Base-by-base conservation (phyloP, 345 rosid species). In the Ceriops decandra region DNA sequence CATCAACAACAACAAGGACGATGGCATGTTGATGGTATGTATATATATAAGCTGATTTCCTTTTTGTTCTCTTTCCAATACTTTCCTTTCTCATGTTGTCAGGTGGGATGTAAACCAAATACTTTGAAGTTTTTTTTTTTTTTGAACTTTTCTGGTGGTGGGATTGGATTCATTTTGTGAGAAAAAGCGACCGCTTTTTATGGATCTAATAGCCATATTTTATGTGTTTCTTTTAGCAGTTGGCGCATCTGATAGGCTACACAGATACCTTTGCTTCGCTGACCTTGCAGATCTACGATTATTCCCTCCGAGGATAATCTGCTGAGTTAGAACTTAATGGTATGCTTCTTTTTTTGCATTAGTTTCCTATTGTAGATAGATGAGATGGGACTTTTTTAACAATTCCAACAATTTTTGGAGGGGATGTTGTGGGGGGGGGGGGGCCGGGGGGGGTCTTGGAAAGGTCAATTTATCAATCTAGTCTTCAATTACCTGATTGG, bases 231-330 rank as follows among this genome's bases (percentile, higher is more conserved):
- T 38, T 19, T 46, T 27, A 16, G 22, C 38, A 30, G 57, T 68
- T 68, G 64, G 70, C 68, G 35, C 70, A 71, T 74, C 63, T 65
- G 19, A 33, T 36, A 49, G 60, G 64, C 28, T 65, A 17, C 54
- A 32, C 28, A 66, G 63, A 64, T 54, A 53, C 35, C 30, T 57
- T 58, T 32, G 59, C 4, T 47, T 28, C 11, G 27, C 62, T 74
- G 60, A 64, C 79, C 69, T 67, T 60, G 75, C 76, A 79, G 81
- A 82, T 82, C 85, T 76, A 57, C 63, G 71, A 74, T 72, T 77
- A 74, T 69, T 74, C 69, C 67, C 62, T 73, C 52, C 35, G 72
- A 68, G 19, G 65, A 61, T 49, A 9, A 30, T 52, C 52, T 28
- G 42, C 68, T 28, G 27, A 22, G 60, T 62, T 26, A 60, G 65